Conservation (phyloP, 495 filamentous ascomycete species). For the Evansstolkia leycettana region DNA sequence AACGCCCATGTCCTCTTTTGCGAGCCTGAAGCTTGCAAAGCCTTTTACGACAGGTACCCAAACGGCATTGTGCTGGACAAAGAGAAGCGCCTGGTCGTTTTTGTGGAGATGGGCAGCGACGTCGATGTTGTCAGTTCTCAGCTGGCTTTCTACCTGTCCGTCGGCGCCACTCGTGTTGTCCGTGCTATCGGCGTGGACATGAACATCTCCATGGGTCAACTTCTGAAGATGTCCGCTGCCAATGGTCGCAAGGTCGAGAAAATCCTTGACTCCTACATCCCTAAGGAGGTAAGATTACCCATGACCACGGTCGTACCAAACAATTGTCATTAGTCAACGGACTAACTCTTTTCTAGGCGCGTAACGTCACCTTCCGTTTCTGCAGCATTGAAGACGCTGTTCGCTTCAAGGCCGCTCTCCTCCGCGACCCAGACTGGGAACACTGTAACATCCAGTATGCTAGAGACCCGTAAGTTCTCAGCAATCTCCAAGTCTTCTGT, state of each 20-base stretch:
- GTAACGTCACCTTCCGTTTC: conserved; percentile 29
- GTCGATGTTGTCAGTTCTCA: conserved; percentile 26
- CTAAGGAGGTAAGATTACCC: conserved; percentile 16
- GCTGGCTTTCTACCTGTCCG: conserved; percentile 19
- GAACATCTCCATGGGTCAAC: conserved; percentile 14
- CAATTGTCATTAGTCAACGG: no score
- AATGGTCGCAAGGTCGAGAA: conserved; percentile 25
- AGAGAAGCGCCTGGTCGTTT: conserved; percentile 13
- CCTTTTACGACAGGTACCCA: conserved; percentile 26
- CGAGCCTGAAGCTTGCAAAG: conserved; percentile 20
- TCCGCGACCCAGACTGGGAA: conserved; percentile 29
- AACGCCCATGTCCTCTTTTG: conserved; percentile 29
- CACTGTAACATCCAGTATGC: conserved; percentile 26
- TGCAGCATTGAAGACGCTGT: conserved; percentile 27
- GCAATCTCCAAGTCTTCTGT: background rate
- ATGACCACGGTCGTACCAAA: no score
- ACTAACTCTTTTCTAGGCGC: conserved; percentile 9
- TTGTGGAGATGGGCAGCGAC: conserved; percentile 21
- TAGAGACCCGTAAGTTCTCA: conserved; percentile 34
- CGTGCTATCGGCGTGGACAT: conserved; percentile 25
- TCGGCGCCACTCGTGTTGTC: conserved; percentile 26
- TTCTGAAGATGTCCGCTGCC: conserved; percentile 16
- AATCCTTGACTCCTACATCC: conserved; percentile 18
- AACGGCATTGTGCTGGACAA: conserved; percentile 30
- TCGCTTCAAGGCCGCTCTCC: conserved; percentile 20